Evolutionary conservation across 345 rosid species (phyloP).

Genomic region (Streptanthus diversifolius): DNA sequence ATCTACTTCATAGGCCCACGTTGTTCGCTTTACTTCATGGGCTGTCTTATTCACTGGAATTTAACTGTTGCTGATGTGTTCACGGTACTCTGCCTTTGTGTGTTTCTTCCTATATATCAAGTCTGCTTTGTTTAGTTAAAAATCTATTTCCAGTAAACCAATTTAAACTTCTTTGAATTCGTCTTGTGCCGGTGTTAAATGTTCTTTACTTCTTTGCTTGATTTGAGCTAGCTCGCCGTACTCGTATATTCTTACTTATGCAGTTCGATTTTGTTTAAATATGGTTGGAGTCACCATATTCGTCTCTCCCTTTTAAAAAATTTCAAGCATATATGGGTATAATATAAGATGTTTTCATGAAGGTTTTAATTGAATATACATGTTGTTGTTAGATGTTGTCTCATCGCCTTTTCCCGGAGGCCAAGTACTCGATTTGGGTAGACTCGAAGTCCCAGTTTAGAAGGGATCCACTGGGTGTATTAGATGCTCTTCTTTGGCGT

Average conservation of each 20-base stretch:
- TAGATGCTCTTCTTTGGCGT: constrained; percentile 92
- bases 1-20: not conserved
- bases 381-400: constrained; percentile 68
- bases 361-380: not conserved
- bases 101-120: too few relatives aligned
- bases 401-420: constrained; percentile 80
- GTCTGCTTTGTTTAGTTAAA: not conserved
- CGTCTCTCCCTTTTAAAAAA: not conserved
- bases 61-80: not conserved
- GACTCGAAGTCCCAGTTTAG: constrained; percentile 97
- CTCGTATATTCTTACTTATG: not conserved
- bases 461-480: constrained; percentile 87
- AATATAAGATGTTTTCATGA: not conserved
- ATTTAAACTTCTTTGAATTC: not conserved
- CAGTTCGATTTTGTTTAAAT: not conserved
- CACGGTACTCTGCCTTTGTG: not conserved
- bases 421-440: constrained; percentile 89
- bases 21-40: not conserved
- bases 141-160: not conserved
- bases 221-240: not conserved
- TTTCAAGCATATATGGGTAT: not conserved
- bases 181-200: not conserved
- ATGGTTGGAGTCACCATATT: not conserved
- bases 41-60: not conserved
- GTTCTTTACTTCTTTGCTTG: not conserved